phyloP scores from a whole-genome alignment of 148 eudicot genomes.

The Rhododendron simsii region DNA sequence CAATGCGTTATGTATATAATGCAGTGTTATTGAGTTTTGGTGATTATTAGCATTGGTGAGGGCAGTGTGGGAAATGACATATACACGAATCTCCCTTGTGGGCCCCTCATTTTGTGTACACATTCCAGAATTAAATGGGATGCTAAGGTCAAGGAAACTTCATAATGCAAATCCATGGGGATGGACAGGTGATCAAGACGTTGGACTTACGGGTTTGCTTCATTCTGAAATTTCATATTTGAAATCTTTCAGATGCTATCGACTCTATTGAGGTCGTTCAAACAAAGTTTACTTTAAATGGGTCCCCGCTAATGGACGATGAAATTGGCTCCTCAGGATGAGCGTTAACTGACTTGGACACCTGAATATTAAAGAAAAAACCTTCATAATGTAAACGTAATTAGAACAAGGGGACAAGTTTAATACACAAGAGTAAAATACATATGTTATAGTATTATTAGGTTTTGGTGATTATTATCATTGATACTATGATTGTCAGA shows the following conservation, averaged over 20 bases:
- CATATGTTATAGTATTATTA: background rate
- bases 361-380: background rate
- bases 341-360: no score
- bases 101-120: background rate
- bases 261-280: no score
- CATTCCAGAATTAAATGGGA: background rate
- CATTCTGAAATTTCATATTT: no score
- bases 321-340: no score
- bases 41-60: slow-evolving; percentile 3
- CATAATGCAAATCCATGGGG: background rate
- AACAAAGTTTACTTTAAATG: no score
- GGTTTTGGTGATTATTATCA: background rate
- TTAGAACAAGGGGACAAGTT: background rate
- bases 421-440: background rate
- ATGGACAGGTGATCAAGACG: no score
- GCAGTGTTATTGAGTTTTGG: no score
- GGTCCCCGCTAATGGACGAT: no score
- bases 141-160: background rate
- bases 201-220: no score
- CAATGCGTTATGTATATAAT: no score
- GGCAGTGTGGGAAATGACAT: background rate
- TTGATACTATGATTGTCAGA: background rate
- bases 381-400: background rate
- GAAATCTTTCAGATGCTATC: no score
- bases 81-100: slow-evolving; percentile 21